Percentiles rank a stretch among this genome's conserved stretches.
Evolutionary conservation across 176 grass and related monocot genomes (phyloP).

Genomic region (Aegilops tauschii): DNA sequence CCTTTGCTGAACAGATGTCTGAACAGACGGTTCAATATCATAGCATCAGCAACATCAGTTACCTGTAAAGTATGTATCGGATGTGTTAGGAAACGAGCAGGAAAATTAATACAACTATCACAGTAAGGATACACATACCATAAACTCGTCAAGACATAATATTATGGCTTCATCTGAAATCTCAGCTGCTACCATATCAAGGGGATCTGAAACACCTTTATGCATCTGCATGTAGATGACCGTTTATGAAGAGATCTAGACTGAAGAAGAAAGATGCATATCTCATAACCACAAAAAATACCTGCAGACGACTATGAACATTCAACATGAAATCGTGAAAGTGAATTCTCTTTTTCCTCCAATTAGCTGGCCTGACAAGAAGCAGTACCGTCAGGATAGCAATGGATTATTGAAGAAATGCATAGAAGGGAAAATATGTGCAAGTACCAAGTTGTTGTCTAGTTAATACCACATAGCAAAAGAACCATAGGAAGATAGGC

Average conservation of each 20-base stretch:
- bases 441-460: background rate
- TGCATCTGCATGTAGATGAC: constrained; percentile 65
- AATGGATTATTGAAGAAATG: background rate
- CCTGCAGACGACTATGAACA: constrained; percentile 89
- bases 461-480: background rate
- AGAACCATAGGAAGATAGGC: background rate
- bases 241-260: background rate
- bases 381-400: constrained; percentile 19
- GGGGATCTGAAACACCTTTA: constrained; percentile 94
- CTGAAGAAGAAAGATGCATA: background rate
- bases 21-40: constrained; percentile 91
- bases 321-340: constrained; percentile 99
- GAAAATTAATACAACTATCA: background rate
- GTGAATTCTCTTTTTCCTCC: constrained; percentile 95
- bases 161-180: constrained; percentile 92
- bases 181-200: constrained; percentile 93
- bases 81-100: constrained; percentile 43
- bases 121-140: constrained; percentile 48
- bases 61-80: constrained; percentile 44
- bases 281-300: constrained; percentile 23
- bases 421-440: background rate
- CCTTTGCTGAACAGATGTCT: constrained; percentile 89
- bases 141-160: constrained; percentile 97
- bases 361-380: constrained; percentile 71
- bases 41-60: constrained; percentile 95